Conservation (phyloP, 108 stramenopile genomes). For the Stephanodiscus minutulus region DNA sequence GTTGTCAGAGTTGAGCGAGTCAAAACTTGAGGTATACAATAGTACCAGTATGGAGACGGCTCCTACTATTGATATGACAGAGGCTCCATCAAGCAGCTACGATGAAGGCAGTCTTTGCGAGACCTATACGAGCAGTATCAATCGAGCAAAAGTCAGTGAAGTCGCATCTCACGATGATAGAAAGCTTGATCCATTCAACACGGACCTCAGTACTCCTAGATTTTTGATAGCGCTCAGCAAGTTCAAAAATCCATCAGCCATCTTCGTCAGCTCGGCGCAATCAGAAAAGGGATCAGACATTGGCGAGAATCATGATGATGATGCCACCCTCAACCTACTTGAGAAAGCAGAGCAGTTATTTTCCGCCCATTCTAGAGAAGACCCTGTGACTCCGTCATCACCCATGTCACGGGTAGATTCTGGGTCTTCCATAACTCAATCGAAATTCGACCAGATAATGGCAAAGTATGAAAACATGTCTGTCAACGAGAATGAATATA, state of each 20-base stretch:
- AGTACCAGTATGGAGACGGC: slow-evolving; percentile 14
- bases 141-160: neutral
- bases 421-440: neutral
- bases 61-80: slow-evolving; percentile 13
- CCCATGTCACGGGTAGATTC: neutral
- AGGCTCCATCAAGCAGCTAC: slow-evolving; percentile 10
- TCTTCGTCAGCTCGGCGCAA: neutral
- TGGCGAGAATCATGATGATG: neutral
- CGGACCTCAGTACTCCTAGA: slow-evolving; percentile 1
- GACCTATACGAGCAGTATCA: neutral
- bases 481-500: neutral
- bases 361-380: neutral
- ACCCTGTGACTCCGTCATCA: neutral
- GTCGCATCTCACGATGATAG: neutral
- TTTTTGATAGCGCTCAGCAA: neutral
- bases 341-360: neutral
- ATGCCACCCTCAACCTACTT: neutral
- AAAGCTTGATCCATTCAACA: neutral
- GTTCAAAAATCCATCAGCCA: neutral
- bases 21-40: slow-evolving; percentile 2
- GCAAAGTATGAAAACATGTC: slow-evolving; percentile 18
- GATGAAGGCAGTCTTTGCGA: slow-evolving; percentile 10
- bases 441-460: slow-evolving; percentile 25
- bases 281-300: neutral
- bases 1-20: too few relatives aligned